Evolutionary conservation across 2,329 filamentous ascomycete species (phyloP), one percentile per base, ranked within the genome.

Genomic region (Biscogniauxia mediterranea): DNA sequence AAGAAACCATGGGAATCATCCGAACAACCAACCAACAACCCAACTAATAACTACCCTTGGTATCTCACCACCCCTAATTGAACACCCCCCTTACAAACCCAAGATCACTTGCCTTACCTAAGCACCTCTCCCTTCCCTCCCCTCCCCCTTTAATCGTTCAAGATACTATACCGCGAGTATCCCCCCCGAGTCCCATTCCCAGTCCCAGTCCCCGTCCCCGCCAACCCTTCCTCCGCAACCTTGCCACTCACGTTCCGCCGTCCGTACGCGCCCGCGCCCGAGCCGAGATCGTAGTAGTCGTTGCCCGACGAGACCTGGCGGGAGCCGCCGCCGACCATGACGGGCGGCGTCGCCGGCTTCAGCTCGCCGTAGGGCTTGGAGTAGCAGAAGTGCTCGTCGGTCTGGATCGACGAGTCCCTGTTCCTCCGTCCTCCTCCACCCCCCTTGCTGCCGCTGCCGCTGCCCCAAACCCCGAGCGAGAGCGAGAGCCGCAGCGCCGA

Each of bases 191-290:
- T n/a, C 15, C 38, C 38, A 13, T 57, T 50, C 15, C 38, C 49
- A 52, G 73, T n/a, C 15, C 38, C 38, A 13, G 57, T 50, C 15
- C 49, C 49, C 53, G 73, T 70, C 28, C 75, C 78, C 2, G 76
- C 85, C 54, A 83, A 77, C 1, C 90, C 90, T 72, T 93, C 90
- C 73, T 93, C 90, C 0, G 83, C 89, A 59, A 87, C 75, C 78
- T 90, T 91, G 1, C 90, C 90, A 71, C 89, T 92, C 2, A 91
- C 89, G 63, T 89, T 86, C 53, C 89, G 78, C 54, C 83, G 78
- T 28, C 61, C 62, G 65, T 60, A 46, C 5, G 13, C 60, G 23
- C 61, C 60, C 6, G 46, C 60, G n/a, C 58, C 59, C 8, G 61
- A 66, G 28, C 71, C 70, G 1, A 72, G 64, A 59, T 74, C 74